Evolutionary conservation across 2,329 filamentous ascomycete species (phyloP), one percentile per base, ranked within the genome.

Genomic region (Claviceps sp.): DNA sequence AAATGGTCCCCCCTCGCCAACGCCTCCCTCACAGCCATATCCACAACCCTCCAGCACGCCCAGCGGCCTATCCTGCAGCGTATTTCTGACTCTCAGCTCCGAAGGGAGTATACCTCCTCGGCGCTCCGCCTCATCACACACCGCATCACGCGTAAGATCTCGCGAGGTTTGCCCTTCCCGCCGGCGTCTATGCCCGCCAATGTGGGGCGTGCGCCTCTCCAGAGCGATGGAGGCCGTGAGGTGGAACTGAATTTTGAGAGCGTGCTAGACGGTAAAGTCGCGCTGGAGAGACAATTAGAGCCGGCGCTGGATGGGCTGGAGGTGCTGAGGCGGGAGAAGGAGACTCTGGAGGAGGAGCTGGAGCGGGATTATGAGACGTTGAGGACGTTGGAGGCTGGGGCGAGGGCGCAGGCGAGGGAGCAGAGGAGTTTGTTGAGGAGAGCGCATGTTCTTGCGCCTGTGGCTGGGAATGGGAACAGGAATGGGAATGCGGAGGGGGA

Each of bases 161-260:
- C 71, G 16, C 75, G 73, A 38, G 79, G 78, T 11, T 70, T 85
- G 50, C 82, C 82, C n/a, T 86, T 88, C 61, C 84, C 84, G 1
- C 80, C 78, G 0, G 71, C 75, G 2, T 62, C 67, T 1, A 58
- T 62, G 48, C 55, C 59, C 5, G 55, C 62, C 54, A 14, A 50
- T 50, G 42, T 53, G 26, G 47, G 52, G 10, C 47, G 50, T 34
- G 44, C 37, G 39, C 51, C 48, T 54, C 58, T 34, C 61, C 60
- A 17, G 64, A 60, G 24, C 39, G 64, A 69, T 22, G 72, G 68
- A 7, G 69, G 73, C 16, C 73, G 78, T 48, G 77, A 76, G 45
- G 70, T 73, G 30, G 80, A 84, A 60, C 77, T 88, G 47, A 76
- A 85, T 59, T 82, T 82, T 56, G 83, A 87, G 61, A 77, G 73